Percentiles rank a stretch among this genome's conserved stretches.
Conservation (phyloP, 176 grass and related monocot genomes). For the Rhipidocladum racemiflorum region DNA sequence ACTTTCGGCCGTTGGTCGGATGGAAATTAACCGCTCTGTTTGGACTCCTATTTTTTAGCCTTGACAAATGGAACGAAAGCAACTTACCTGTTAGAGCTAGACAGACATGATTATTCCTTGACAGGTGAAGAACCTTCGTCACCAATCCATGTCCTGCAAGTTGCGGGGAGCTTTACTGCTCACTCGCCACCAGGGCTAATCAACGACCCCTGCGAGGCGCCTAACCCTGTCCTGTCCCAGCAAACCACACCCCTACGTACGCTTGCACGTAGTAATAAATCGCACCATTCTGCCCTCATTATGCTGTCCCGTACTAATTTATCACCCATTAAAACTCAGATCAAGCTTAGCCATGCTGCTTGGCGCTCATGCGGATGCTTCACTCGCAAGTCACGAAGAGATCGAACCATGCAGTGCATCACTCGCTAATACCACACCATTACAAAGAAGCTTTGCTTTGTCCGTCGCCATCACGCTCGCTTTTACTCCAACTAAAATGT, state of each 20-base stretch:
- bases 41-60: neutral
- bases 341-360: neutral
- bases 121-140: conserved; percentile 46
- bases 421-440: neutral
- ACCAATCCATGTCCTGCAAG: conserved; percentile 40
- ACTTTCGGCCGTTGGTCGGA: fast-evolving
- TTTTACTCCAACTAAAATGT: conserved; percentile 48
- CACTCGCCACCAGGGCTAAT: conserved; percentile 35
- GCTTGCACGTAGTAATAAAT: conserved; percentile 28
- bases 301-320: conserved; percentile 3
- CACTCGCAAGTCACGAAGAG: conserved; percentile 24
- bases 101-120: conserved; percentile 19
- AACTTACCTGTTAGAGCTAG: conserved; percentile 10
- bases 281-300: conserved; percentile 20
- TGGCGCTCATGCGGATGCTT: conserved; percentile 23
- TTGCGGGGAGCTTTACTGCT: conserved; percentile 28
- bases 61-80: neutral
- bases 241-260: conserved; percentile 25
- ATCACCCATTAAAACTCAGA: conserved; percentile 23
- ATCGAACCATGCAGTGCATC: neutral
- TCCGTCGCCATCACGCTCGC: conserved; percentile 38
- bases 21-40: no score
- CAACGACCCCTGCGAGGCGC: conserved; percentile 21
- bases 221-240: conserved; percentile 22
- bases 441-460: conserved; percentile 33